Evolutionary conservation across 2,329 filamentous ascomycete genomes (phyloP).

Genomic region (Paracamarosporium sp.): DNA sequence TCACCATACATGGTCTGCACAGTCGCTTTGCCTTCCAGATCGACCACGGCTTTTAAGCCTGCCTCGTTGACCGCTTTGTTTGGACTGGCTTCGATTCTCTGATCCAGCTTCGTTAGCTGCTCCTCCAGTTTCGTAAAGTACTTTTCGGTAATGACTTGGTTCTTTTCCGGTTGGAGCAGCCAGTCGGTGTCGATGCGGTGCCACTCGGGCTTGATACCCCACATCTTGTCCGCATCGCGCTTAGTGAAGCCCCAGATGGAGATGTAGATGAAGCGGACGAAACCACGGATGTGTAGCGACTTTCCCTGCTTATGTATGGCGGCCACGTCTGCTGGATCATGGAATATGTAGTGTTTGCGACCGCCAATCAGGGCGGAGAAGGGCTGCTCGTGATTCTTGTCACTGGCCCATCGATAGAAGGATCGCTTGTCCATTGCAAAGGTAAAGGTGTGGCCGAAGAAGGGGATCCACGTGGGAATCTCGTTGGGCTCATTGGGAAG

Average conservation of each 20-base stretch:
- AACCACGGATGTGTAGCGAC: conserved; percentile 6
- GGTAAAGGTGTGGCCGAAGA: conserved; percentile 5
- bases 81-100: conserved; percentile 7
- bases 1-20: conserved; percentile 11
- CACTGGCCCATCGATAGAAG: conserved; percentile 6
- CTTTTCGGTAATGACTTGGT: conserved; percentile 6
- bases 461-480: conserved; percentile 6
- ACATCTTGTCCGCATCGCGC: conserved; percentile 6
- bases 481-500: conserved; percentile 6
- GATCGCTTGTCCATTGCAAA: conserved; percentile 6
- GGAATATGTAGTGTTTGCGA: conserved; percentile 6
- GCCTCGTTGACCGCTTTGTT: conserved; percentile 10
- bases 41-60: conserved; percentile 9
- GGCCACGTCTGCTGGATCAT: conserved; percentile 6
- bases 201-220: conserved; percentile 3
- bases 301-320: conserved; percentile 6
- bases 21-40: conserved; percentile 10
- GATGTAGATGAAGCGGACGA: conserved; percentile 6
- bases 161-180: conserved; percentile 6
- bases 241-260: conserved; percentile 6
- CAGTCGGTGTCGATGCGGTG: conserved; percentile 6
- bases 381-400: conserved; percentile 6
- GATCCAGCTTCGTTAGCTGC: conserved; percentile 6
- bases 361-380: conserved; percentile 6
- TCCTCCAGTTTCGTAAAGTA: conserved; percentile 6